These are phyloP conservation scores for Eryngium alpinum DNA, from an alignment of 140 eudicot genomes.

Conservation along the genomic window DNA sequence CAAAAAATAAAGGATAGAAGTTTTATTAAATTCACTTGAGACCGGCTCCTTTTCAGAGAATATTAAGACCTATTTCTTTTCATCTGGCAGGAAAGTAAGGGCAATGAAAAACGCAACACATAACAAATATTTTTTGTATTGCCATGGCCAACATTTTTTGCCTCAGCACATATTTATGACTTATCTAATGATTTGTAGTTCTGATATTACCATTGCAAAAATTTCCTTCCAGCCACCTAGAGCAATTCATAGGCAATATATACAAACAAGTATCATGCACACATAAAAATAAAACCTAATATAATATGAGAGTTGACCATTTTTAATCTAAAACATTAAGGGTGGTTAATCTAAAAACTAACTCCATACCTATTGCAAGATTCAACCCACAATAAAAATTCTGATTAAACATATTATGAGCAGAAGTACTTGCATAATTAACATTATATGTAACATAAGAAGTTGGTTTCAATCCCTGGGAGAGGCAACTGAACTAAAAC, in stretches of 20 bases:
- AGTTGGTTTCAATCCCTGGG: conserved; percentile 29
- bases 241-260: conserved; percentile 30
- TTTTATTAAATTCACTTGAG: conserved; percentile 54
- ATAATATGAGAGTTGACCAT: background rate
- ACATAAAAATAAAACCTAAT: conserved; percentile 14
- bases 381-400: conserved; percentile 37
- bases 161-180: conserved; percentile 24
- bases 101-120: conserved; percentile 65
- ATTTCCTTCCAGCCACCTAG: conserved; percentile 47
- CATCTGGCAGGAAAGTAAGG: conserved; percentile 74
- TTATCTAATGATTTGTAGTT: conserved; percentile 14
- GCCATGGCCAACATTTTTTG: conserved; percentile 57
- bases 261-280: conserved; percentile 4
- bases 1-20: too few relatives aligned
- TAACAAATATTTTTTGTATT: conserved; percentile 47
- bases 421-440: conserved; percentile 30
- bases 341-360: background rate
- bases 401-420: conserved; percentile 14
- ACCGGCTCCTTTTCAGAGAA: conserved; percentile 61
- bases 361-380: conserved; percentile 40
- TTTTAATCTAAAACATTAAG: background rate
- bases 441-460: conserved; percentile 47
- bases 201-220: conserved; percentile 36
- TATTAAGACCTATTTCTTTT: conserved; percentile 41
- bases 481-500: conserved; percentile 44